Conservation (phyloP, 2,329 filamentous ascomycete genomes). For the Scorias spongiosa region DNA sequence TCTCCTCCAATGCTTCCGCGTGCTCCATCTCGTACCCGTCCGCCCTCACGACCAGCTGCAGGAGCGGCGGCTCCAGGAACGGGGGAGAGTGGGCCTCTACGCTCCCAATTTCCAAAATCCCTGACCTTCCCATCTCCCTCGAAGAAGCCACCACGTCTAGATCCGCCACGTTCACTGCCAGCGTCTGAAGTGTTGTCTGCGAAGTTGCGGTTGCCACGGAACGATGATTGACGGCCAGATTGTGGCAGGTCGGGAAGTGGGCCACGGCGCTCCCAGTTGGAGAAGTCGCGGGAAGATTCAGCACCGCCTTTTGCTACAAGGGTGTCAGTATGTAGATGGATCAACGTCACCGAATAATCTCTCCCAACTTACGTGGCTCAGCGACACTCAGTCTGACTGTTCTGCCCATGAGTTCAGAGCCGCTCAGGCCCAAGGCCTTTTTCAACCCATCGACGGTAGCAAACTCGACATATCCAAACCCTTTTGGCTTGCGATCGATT, state of each 20-base stretch:
- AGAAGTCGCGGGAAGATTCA: conserved; percentile 60
- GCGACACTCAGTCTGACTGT: conserved; percentile 89
- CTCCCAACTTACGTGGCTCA: conserved; percentile 68
- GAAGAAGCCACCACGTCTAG: conserved; percentile 49
- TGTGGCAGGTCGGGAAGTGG: conserved; percentile 62
- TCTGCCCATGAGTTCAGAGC: conserved; percentile 70
- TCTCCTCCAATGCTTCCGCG: conserved; percentile 33
- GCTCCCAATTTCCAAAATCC: conserved; percentile 85
- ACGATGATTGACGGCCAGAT: conserved; percentile 25
- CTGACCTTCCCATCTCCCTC: conserved; percentile 60
- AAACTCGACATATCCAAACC: conserved; percentile 97
- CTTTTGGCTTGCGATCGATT: conserved; percentile 84
- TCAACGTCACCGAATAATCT: background rate
- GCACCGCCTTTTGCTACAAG: conserved; percentile 66
- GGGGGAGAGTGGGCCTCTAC: conserved; percentile 79
- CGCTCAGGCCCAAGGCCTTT: conserved; percentile 72
- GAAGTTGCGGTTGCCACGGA: conserved; percentile 29
- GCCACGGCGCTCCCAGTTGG: conserved; percentile 86
- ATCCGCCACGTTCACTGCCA: conserved; percentile 36
- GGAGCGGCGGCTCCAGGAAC: conserved; percentile 30
- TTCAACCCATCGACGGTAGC: conserved; percentile 74
- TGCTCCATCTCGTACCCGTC: conserved; percentile 35
- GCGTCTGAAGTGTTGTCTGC: conserved; percentile 32
- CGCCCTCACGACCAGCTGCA: conserved; percentile 34
- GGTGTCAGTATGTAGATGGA: background rate